Percentiles rank a stretch among this genome's conserved stretches.
Conservation (phyloP, 768 basidiomycete species). For the Lenzites betulinus region DNA sequence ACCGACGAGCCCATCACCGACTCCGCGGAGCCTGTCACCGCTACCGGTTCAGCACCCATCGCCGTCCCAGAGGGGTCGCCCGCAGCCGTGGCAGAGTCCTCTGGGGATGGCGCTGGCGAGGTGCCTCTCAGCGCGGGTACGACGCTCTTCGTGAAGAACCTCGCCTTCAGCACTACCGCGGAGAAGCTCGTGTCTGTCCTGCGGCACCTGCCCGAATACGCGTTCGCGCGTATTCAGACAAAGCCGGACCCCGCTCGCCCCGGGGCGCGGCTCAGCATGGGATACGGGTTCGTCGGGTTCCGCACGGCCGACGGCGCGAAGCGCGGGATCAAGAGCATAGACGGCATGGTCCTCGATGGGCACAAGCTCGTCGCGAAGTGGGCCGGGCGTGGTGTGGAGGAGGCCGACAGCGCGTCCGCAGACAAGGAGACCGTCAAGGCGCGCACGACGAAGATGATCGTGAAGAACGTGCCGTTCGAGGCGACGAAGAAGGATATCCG, state of each 20-base stretch:
- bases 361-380: constrained; percentile 84
- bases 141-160: constrained; percentile 93
- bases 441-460: constrained; percentile 90
- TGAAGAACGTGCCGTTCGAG: constrained; percentile 99
- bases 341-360: constrained; percentile 85
- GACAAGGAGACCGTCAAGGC: constrained; percentile 48
- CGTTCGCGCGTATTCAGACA: constrained; percentile 87
- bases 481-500: constrained; percentile 90
- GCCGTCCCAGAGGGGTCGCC: constrained; percentile 44
- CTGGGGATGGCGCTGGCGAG: constrained; percentile 32
- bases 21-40: constrained; percentile 21
- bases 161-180: constrained; percentile 88
- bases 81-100: constrained; percentile 31
- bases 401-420: constrained; percentile 45
- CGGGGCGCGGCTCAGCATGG: constrained; percentile 76
- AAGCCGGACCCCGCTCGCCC: constrained; percentile 84
- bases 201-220: constrained; percentile 73
- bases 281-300: constrained; percentile 96
- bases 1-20: constrained; percentile 21
- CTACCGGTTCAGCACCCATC: constrained; percentile 34
- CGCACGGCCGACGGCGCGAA: constrained; percentile 70
- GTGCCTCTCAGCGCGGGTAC: constrained; percentile 61
- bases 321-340: constrained; percentile 73
- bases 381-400: constrained; percentile 76
- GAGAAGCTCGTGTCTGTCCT: constrained; percentile 72